A percentile compares a stretch with the other conserved stretches of the same genome.
phyloP scores from a whole-genome alignment of 768 basidiomycete genomes.

The Hortiboletus campestris region DNA sequence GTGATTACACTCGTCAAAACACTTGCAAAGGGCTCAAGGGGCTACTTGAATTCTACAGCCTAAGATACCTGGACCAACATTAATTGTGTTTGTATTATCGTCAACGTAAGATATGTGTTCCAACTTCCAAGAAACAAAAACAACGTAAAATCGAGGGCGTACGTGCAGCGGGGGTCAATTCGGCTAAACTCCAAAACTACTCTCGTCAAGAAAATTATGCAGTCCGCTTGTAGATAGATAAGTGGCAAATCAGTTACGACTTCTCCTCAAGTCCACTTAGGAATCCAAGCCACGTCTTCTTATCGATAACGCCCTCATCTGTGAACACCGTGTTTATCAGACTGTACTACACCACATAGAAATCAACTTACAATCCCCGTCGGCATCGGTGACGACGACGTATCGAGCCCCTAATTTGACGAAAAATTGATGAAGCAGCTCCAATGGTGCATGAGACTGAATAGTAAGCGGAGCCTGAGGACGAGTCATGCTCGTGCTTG shows the following conservation, averaged over 20 bases:
- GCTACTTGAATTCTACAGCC: no score
- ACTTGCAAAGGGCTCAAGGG: no score
- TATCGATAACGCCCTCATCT: conserved; percentile 92
- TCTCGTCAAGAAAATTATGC: neutral
- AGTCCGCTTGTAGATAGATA: neutral
- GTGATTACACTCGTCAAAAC: no score
- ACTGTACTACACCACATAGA: neutral
- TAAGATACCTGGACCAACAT: no score
- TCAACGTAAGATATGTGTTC: no score
- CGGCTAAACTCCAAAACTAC: neutral
- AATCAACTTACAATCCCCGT: conserved; percentile 69
- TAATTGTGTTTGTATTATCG: no score
- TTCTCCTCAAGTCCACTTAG: conserved; percentile 72
- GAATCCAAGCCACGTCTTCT: conserved; percentile 92
- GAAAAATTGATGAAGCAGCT: conserved; percentile 92
- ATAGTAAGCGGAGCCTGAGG: conserved; percentile 82
- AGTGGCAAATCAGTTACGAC: conserved; percentile 9
- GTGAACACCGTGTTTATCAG: neutral
- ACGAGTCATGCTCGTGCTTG: neutral
- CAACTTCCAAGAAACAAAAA: no score
- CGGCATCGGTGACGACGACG: conserved; percentile 77
- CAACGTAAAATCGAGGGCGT: no score
- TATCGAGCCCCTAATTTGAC: conserved; percentile 92
- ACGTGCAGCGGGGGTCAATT: neutral
- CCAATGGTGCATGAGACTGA: conserved; percentile 80